These are phyloP conservation scores for Scenedesmus sp. DNA, from an alignment of 163 green algal species.

Conservation along the genomic window DNA sequence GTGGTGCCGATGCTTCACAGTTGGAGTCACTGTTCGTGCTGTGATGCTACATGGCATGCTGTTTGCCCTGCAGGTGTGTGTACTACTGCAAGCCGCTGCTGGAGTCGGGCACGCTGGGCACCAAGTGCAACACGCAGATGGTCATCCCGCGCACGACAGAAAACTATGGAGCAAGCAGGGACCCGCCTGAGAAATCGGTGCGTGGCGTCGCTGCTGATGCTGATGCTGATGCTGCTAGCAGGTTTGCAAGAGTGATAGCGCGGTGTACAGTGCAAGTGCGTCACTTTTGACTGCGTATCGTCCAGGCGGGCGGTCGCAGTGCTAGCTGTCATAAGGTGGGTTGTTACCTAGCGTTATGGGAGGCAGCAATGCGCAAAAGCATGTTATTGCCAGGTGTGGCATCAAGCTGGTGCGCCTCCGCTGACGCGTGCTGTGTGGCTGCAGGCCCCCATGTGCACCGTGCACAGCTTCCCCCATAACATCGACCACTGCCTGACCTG, in stretches of 20 bases:
- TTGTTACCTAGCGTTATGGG: too few species aligned
- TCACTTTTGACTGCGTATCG: background rate
- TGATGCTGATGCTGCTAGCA: background rate
- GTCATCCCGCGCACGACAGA: slow-evolving; percentile 95
- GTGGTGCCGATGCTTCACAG: too few species aligned
- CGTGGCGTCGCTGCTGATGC: background rate
- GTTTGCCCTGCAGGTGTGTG: slow-evolving; percentile 70
- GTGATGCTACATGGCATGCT: too few species aligned
- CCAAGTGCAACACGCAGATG: slow-evolving; percentile 99
- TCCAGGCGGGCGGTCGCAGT: too few species aligned
- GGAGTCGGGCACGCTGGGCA: slow-evolving; percentile 96
- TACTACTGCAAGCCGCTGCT: slow-evolving; percentile 99
- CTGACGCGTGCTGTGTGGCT: background rate
- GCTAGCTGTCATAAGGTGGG: too few species aligned
- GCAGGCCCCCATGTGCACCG: slow-evolving; percentile 98
- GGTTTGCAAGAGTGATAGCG: background rate
- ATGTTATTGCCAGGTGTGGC: too few species aligned
- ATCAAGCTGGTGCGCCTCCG: too few species aligned
- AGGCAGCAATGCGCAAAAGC: too few species aligned
- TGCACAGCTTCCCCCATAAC: slow-evolving; percentile 99
- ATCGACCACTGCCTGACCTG: slow-evolving; percentile 99
- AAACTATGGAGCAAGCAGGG: slow-evolving; percentile 98
- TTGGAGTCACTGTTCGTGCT: too few species aligned
- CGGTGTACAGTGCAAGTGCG: background rate
- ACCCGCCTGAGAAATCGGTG: slow-evolving; percentile 95